Evolutionary conservation across 306 rosid species (phyloP).

Genomic region (Benincasa hispida): DNA sequence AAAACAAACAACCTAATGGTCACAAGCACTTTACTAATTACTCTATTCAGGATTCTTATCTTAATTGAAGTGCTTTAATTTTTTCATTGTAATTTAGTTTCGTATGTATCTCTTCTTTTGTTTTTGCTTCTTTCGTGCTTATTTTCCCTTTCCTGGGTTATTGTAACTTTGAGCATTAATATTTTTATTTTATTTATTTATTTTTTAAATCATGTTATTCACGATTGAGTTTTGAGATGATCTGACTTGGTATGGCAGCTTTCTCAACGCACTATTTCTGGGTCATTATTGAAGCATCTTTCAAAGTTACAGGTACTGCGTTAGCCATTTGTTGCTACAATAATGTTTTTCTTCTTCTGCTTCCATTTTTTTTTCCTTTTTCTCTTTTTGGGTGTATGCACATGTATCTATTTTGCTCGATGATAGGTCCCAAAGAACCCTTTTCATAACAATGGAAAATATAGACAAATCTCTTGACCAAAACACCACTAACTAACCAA

Average conservation of each 20-base stretch:
- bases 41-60: no score
- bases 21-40: not conserved
- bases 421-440: not conserved
- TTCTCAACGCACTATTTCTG: slow-evolving; percentile 89
- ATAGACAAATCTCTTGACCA: not conserved
- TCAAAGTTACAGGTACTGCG: slow-evolving; percentile 86
- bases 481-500: not conserved
- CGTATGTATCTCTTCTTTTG: not conserved
- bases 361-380: no score
- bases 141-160: no score
- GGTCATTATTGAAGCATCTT: slow-evolving; percentile 87
- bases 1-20: not conserved
- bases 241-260: slow-evolving; percentile 40
- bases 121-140: no score
- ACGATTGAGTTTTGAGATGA: not conserved
- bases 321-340: not conserved
- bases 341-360: not conserved
- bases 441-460: not conserved
- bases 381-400: not conserved
- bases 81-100: no score
- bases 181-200: not conserved
- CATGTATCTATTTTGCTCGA: not conserved
- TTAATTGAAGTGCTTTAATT: no score
- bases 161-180: no score
- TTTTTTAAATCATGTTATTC: not conserved